Evolutionary conservation across 176 grass and related monocot species (phyloP), one percentile per base, ranked within the genome.

Genomic region (Saccharum spontaneum): DNA sequence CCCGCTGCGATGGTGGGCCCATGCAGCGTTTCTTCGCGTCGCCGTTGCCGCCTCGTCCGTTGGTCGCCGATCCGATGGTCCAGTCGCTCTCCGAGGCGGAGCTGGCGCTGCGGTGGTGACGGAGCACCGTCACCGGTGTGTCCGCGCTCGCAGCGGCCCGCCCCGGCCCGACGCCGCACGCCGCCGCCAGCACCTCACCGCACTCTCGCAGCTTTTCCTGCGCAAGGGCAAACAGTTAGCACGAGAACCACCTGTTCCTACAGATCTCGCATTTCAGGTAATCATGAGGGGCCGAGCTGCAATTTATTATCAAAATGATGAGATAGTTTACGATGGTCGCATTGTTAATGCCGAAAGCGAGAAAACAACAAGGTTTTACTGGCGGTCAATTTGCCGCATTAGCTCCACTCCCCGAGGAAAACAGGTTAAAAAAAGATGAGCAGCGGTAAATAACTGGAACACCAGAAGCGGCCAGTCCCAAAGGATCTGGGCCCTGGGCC

Each of bases 101-200:
- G 67, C 90, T 96, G 57, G 79, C 77, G 76, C 89, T 96, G 20
- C 77, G 83, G 31, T 87, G 61, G 23, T 81, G 86, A 3, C 71
- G 92, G 6, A 99, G 90, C 59, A 99, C 97, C 18, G 94, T 94
- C 48, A 97, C 88, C 44, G 97, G 97, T 67, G 97, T 99, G 45
- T 96, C 88, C 11, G 49, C 81, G 55, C 88, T 99, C 63, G 84
- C 49, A 15, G 79, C 73, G 31, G 57, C 45, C 20, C 76, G 38
- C 5, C 36, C 17, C 4, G 79, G 61, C 63, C 89, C 86, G 62
- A 44, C 31, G 70, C 89, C 80, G 50, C 78, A 62, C 7, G 71
- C 85, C 22, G 83, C 81, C 1, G 74, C 84, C 79, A 99, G 86
- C 71, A 86, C 78, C 37, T 86, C 85, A 65, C 88, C 88, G 87